phyloP scores from a whole-genome alignment of 208 protist genomes.

The Leishmania amazonensis region DNA sequence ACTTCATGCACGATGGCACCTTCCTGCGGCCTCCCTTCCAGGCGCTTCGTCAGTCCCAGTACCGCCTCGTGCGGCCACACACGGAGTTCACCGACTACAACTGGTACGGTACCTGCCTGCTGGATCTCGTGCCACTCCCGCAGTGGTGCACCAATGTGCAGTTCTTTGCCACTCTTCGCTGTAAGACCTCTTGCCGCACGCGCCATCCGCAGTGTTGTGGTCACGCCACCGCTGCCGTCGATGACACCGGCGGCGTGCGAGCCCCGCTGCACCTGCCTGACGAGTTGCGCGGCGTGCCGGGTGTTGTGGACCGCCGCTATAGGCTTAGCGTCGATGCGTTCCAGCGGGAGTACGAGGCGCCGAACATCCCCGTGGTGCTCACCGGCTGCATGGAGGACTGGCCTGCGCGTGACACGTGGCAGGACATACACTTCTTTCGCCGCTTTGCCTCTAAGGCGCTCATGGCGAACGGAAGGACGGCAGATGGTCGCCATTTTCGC shows the following conservation, averaged over 20 bases:
- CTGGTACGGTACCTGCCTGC: conserved; percentile 22
- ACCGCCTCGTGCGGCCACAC: conserved; percentile 1
- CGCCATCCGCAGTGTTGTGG: conserved; percentile 1
- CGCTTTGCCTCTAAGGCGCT: conserved; percentile 17
- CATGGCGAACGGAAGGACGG: conserved; percentile 38
- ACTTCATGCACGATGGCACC: conserved; percentile 10
- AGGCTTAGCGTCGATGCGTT: conserved; percentile 28
- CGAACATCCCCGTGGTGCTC: conserved; percentile 40
- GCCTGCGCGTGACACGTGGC: conserved; percentile 27
- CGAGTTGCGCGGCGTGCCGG: conserved; percentile 19
- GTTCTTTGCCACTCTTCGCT: conserved; percentile 16
- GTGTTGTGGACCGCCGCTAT: conserved; percentile 30
- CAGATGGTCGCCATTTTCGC: conserved; percentile 34
- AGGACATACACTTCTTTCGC: conserved; percentile 10
- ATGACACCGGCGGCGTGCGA: neutral
- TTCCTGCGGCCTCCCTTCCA: conserved; percentile 20
- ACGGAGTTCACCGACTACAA: conserved; percentile 23
- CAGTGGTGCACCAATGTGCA: conserved; percentile 11
- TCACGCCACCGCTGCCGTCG: neutral
- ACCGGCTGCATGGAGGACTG: conserved; percentile 41
- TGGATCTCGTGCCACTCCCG: conserved; percentile 31
- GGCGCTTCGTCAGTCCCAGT: conserved; percentile 8
- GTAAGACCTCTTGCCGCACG: conserved; percentile 1
- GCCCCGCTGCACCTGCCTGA: conserved; percentile 14
- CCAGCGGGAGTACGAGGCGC: conserved; percentile 27